Evolutionary conservation across 257 asterid genomes (phyloP).

Genomic region (Mitragyna speciosa): DNA sequence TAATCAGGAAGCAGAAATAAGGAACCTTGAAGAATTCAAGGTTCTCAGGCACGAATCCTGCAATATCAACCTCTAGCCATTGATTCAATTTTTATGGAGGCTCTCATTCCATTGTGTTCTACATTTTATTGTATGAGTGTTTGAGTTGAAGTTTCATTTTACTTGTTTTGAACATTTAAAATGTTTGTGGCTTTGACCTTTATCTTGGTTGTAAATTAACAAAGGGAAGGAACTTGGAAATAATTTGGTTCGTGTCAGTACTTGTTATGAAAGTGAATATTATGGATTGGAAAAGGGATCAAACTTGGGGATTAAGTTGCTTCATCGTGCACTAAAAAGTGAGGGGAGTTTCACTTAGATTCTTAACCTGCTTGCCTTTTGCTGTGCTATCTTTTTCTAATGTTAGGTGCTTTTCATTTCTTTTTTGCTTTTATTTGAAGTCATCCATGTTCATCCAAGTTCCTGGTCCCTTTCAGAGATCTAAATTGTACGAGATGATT

Average conservation of each 20-base stretch:
- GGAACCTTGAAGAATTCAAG: too few species aligned
- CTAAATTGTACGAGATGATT: background rate
- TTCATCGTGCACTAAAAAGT: too few species aligned
- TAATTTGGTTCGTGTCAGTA: too few species aligned
- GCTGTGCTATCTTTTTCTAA: background rate
- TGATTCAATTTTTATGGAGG: background rate
- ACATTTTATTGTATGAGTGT: background rate
- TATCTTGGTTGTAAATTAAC: background rate
- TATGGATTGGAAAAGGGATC: background rate
- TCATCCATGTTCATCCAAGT: background rate
- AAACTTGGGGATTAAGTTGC: background rate
- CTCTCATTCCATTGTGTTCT: background rate
- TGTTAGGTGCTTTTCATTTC: constrained; percentile 2
- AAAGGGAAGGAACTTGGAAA: background rate
- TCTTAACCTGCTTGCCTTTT: background rate
- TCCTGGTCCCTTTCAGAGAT: background rate
- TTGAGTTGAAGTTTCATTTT: background rate
- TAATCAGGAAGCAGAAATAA: too few species aligned
- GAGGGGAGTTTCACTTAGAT: background rate
- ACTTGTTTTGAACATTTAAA: background rate
- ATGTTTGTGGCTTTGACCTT: background rate
- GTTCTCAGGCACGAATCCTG: background rate
- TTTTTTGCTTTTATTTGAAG: constrained; percentile 10
- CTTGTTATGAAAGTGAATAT: background rate
- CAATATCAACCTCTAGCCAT: background rate